phyloP scores from a whole-genome alignment of 257 asterid genomes.

The Solanum rostratum region DNA sequence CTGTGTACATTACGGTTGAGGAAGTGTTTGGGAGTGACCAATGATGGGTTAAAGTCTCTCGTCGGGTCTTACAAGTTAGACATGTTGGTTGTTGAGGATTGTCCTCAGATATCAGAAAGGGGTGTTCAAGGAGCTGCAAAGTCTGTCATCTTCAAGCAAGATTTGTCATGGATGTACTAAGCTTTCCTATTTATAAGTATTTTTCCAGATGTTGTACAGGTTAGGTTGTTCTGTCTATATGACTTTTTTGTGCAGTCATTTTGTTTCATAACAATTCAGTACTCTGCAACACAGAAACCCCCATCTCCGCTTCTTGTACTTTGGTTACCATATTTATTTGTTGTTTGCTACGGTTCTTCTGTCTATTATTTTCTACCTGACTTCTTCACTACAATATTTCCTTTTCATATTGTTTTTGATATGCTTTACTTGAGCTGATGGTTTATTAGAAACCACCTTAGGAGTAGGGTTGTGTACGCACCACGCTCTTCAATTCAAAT shows the following conservation, averaged over 20 bases:
- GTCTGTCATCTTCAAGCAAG: slow-evolving; percentile 49
- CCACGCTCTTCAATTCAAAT: no score
- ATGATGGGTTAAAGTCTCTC: slow-evolving; percentile 58
- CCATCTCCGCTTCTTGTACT: background rate
- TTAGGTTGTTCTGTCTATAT: background rate
- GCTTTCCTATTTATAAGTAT: background rate
- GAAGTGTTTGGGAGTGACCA: slow-evolving; percentile 62
- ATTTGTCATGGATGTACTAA: slow-evolving; percentile 72
- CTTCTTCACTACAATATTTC: background rate
- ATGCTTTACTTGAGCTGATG: background rate
- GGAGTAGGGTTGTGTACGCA: background rate
- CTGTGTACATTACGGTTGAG: slow-evolving; percentile 42
- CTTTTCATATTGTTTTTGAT: background rate
- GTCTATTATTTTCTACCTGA: background rate
- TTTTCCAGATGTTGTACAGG: background rate
- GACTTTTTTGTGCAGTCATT: background rate
- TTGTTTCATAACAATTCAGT: background rate
- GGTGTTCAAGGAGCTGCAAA: slow-evolving; percentile 58
- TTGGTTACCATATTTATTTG: background rate
- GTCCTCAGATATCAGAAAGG: slow-evolving; percentile 72
- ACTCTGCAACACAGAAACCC: background rate
- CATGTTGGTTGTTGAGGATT: slow-evolving; percentile 50
- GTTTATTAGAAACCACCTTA: background rate
- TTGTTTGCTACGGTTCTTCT: background rate
- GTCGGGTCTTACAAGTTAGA: slow-evolving; percentile 42